phyloP scores from a whole-genome alignment of 495 filamentous ascomycete species.

The Hyaloscypha hepaticicola region DNA sequence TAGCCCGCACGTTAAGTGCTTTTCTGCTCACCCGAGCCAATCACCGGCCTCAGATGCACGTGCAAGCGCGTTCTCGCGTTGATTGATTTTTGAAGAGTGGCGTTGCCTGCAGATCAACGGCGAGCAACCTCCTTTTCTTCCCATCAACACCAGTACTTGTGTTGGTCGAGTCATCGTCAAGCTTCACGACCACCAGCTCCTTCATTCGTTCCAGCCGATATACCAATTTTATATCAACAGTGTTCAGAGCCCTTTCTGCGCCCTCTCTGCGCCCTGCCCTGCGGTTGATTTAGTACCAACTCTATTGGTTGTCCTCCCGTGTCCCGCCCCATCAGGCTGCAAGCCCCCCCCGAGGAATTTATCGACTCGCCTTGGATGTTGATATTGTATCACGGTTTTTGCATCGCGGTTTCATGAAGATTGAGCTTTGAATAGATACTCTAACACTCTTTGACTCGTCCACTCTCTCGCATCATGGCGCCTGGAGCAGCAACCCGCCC shows the following conservation, averaged over 20 bases:
- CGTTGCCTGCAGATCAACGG: not conserved
- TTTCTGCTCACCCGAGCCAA: conserved; percentile 2
- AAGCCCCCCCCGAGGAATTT: not conserved
- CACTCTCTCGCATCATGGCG: not conserved
- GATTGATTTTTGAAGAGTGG: not conserved
- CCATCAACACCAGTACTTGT: not conserved
- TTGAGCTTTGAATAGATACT: not conserved
- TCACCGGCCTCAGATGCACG: not conserved
- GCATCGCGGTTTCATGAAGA: not conserved
- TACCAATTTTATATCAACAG: not conserved
- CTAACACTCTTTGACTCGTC: not conserved
- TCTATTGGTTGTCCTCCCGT: not conserved
- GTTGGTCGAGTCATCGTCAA: not conserved
- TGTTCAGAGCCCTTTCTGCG: not conserved
- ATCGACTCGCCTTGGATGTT: not conserved
- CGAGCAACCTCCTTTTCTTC: not conserved
- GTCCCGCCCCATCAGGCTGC: not conserved
- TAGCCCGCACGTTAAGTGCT: not conserved
- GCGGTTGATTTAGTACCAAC: too few relatives aligned
- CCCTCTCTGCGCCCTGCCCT: not conserved
- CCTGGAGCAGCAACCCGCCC: conserved; percentile 1
- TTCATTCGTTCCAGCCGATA: not conserved
- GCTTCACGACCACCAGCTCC: not conserved
- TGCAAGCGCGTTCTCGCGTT: conserved; percentile 8
- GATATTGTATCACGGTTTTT: not conserved